phyloP scores from a whole-genome alignment of 305 asterid species.

The Solanum hybrid region DNA sequence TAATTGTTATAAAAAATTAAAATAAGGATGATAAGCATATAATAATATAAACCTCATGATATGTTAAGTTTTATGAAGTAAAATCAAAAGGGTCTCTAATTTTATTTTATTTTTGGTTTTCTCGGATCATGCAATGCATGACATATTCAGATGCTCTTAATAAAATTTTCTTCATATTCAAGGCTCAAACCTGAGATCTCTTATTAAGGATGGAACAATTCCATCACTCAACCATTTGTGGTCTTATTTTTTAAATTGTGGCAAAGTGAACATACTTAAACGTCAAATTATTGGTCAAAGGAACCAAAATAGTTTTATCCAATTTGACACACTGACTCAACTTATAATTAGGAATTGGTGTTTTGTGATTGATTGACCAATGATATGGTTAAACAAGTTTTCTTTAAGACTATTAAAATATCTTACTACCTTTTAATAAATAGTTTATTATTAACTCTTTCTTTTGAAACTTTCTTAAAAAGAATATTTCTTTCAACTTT shows the following conservation, averaged over 20 bases:
- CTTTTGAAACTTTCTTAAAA: neutral
- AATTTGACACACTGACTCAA: neutral
- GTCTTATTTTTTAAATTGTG: neutral
- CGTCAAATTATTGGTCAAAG: neutral
- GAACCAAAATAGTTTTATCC: neutral
- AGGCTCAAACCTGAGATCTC: no score
- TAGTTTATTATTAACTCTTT: neutral
- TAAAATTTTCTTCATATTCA: no score
- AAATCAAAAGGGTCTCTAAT: no score
- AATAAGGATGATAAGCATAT: no score
- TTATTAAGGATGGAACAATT: no score
- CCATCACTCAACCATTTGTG: no score
- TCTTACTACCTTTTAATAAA: neutral
- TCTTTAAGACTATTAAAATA: neutral
- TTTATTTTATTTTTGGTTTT: no score
- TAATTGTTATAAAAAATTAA: no score
- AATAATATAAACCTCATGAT: no score
- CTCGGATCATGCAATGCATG: fast-evolving
- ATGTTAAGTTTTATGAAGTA: no score
- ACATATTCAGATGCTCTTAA: no score
- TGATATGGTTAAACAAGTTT: neutral
- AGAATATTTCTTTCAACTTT: neutral
- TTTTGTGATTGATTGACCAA: neutral
- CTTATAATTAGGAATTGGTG: neutral
- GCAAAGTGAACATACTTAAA: neutral